These are phyloP conservation scores for Sporopachydermia lactativora DNA, from an alignment of 805 yeast genomes.

Conservation along the genomic window DNA sequence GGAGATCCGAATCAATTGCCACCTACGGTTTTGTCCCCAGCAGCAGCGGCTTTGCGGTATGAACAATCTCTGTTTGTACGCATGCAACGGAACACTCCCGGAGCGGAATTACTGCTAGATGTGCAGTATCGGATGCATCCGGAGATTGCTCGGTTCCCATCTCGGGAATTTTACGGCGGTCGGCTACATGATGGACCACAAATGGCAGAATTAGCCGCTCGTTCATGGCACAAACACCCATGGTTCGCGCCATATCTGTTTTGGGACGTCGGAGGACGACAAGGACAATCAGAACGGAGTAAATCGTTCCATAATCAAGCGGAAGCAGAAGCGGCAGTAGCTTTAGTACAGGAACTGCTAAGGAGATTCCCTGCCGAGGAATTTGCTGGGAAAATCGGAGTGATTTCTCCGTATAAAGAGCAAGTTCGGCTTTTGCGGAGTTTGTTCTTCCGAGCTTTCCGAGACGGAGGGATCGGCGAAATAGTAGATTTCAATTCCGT, in stretches of 20 bases:
- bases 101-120: conserved; percentile 58
- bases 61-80: conserved; percentile 91
- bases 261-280: conserved; percentile 53
- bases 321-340: conserved; percentile 66
- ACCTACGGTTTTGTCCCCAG: conserved; percentile 86
- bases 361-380: conserved; percentile 31
- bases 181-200: conserved; percentile 62
- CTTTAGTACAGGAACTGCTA: conserved; percentile 43
- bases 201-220: conserved; percentile 42
- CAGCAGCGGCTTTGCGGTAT: conserved; percentile 65
- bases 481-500: conserved; percentile 85
- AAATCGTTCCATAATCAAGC: conserved; percentile 55
- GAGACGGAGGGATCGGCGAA: conserved; percentile 28
- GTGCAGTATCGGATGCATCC: conserved; percentile 99
- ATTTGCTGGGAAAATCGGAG: conserved; percentile 67
- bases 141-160: conserved; percentile 74
- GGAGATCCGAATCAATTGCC: conserved; percentile 98
- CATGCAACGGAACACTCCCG: conserved; percentile 57
- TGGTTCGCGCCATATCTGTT: conserved; percentile 66
- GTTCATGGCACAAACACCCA: conserved; percentile 59
- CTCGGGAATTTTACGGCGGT: conserved; percentile 65
- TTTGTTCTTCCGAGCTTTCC: conserved; percentile 25
- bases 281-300: conserved; percentile 47
- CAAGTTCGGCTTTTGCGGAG: conserved; percentile 52
- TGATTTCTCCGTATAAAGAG: conserved; percentile 90